Evolutionary conservation across 1,284 basidiomycete genomes (phyloP).

Genomic region (Trametes hirsuta): DNA sequence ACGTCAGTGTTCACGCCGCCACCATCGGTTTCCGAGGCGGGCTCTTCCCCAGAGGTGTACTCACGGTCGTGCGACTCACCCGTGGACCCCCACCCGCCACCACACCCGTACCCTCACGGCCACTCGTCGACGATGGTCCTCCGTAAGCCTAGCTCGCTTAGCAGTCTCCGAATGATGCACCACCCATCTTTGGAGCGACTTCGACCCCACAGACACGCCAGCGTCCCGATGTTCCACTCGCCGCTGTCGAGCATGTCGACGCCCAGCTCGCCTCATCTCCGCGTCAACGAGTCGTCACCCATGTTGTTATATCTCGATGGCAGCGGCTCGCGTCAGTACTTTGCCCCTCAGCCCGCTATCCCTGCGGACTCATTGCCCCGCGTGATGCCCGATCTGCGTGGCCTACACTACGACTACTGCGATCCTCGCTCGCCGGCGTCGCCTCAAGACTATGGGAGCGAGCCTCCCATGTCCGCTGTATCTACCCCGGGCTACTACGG

Average conservation of each 20-base stretch:
- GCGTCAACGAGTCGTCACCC: not conserved
- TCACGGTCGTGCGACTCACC: conserved; percentile 18
- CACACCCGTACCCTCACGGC: too few species aligned
- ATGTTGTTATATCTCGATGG: conserved; percentile 7
- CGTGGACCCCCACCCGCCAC: not conserved
- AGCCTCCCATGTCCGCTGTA: conserved; percentile 9
- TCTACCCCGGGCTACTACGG: conserved; percentile 16
- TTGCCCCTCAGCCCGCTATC: not conserved
- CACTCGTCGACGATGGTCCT: conserved; percentile 14
- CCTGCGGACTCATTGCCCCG: conserved; percentile 17
- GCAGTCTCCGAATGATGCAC: conserved; percentile 23
- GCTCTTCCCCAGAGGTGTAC: conserved; percentile 22
- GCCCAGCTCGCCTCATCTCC: conserved; percentile 16
- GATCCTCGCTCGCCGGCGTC: conserved; percentile 3
- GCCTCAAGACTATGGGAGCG: conserved; percentile 16
- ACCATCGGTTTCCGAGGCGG: conserved; percentile 21
- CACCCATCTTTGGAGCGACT: conserved; percentile 24
- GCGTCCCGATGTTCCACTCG: conserved; percentile 20
- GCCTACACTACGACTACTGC: conserved; percentile 17
- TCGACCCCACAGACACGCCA: conserved; percentile 13
- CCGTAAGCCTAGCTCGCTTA: conserved; percentile 19
- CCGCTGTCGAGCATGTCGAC: conserved; percentile 23
- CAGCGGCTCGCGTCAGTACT: conserved; percentile 7
- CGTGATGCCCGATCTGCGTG: conserved; percentile 20
- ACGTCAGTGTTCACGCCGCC: conserved; percentile 39